A percentile compares a stretch with the other conserved stretches of the same genome.
Evolutionary conservation across 1,284 basidiomycete species (phyloP).

Genomic region (Cryptococcus floricola): DNA sequence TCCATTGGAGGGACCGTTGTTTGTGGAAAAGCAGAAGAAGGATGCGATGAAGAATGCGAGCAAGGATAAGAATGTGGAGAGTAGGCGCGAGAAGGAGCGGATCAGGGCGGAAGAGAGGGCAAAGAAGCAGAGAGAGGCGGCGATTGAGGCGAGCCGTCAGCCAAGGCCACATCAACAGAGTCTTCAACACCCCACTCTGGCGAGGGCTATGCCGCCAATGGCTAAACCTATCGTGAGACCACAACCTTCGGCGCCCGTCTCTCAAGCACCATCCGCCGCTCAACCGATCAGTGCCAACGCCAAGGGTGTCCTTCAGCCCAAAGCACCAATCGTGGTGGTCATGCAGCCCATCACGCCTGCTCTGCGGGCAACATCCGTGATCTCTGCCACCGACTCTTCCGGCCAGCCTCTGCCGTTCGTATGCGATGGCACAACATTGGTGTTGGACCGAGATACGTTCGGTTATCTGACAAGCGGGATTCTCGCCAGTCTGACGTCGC

Average conservation of each 20-base stretch:
- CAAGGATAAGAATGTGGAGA: constrained; percentile 46
- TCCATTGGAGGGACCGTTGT: constrained; percentile 54
- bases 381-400: constrained; percentile 34
- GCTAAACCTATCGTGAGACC: neutral
- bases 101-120: constrained; percentile 35
- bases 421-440: constrained; percentile 40
- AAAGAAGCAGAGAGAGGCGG: constrained; percentile 32
- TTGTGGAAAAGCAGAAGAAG: constrained; percentile 46
- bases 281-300: constrained; percentile 19
- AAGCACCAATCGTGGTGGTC: constrained; percentile 38
- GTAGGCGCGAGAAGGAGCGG: constrained; percentile 37
- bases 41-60: constrained; percentile 43
- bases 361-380: constrained; percentile 37
- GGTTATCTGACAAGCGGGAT: constrained; percentile 42
- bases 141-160: constrained; percentile 18
- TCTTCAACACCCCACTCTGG: neutral
- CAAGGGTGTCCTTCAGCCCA: constrained; percentile 34
- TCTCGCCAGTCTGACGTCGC: constrained; percentile 37
- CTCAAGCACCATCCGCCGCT: constrained; percentile 8
- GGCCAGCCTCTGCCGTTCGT: constrained; percentile 43
- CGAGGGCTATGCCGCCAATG: neutral
- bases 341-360: constrained; percentile 40
- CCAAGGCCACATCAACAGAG: constrained; percentile 15
- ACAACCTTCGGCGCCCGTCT: constrained; percentile 10
- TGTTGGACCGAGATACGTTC: constrained; percentile 40